Percentiles rank a stretch among this genome's conserved stretches.
Conservation (phyloP, 2,329 filamentous ascomycete genomes). For the Aureobasidium vineae region DNA sequence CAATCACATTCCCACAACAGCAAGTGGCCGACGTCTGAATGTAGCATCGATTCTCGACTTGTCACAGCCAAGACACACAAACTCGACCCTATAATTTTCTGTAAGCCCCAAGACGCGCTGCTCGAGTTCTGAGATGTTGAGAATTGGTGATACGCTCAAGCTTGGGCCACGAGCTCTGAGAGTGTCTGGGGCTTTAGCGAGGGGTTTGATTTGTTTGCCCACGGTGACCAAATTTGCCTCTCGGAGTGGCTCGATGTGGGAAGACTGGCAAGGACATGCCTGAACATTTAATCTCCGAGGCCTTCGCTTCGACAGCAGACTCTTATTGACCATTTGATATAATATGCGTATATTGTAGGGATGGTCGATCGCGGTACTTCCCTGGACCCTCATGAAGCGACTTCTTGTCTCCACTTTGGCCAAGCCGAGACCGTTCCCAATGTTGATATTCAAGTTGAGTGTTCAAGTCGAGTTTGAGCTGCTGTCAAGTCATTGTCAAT, state of each 20-base stretch:
- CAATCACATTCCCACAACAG: conserved; percentile 4
- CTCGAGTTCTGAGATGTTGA: background rate
- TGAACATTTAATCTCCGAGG: background rate
- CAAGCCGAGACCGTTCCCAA: background rate
- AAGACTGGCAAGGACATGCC: background rate
- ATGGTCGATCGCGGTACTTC: background rate
- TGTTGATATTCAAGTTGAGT: background rate
- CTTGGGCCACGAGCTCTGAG: conserved; percentile 1
- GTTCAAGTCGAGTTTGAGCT: background rate
- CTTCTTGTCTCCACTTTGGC: background rate
- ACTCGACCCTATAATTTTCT: background rate
- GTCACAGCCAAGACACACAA: background rate
- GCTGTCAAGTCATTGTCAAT: background rate
- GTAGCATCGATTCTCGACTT: background rate
- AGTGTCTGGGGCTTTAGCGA: conserved; percentile 12
- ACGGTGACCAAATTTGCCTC: conserved; percentile 6
- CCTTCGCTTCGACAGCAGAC: background rate
- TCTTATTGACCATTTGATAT: background rate
- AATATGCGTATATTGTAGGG: background rate
- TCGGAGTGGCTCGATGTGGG: background rate
- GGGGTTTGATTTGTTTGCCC: conserved; percentile 10
- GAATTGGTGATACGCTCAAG: background rate
- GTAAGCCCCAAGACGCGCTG: background rate
- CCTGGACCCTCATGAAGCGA: background rate
- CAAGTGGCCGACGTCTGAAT: background rate